Evolutionary conservation across 2,329 filamentous ascomycete species (phyloP).

Genomic region (Paramyrothecium sp.): DNA sequence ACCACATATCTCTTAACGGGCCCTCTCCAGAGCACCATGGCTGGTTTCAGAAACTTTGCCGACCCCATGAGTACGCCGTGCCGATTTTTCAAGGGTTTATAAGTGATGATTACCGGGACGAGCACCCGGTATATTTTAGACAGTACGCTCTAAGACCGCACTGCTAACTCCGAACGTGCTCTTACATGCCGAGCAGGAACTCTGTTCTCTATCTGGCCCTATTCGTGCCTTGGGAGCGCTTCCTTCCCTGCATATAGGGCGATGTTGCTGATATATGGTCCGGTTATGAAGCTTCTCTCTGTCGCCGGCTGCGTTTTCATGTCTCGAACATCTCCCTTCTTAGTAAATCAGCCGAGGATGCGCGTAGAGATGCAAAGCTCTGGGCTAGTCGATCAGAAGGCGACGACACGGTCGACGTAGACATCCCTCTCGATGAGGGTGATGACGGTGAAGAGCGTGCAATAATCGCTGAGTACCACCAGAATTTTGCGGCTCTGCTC

Average conservation of each 20-base stretch:
- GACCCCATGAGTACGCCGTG: conserved; percentile 5
- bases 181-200: conserved; percentile 4
- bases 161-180: neutral
- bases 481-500: conserved; percentile 7
- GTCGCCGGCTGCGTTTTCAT: conserved; percentile 1
- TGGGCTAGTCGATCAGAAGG: conserved; percentile 6
- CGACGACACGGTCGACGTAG: conserved; percentile 2
- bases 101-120: conserved; percentile 8
- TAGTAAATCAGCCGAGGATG: conserved; percentile 7
- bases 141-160: conserved; percentile 2
- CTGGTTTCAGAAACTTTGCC: too few relatives aligned
- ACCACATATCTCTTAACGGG: conserved; percentile 5
- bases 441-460: neutral
- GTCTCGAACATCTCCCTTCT: conserved; percentile 9
- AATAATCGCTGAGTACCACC: conserved; percentile 4
- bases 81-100: conserved; percentile 9
- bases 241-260: neutral
- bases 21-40: conserved; percentile 1
- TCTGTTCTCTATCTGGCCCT: too few relatives aligned
- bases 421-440: conserved; percentile 5
- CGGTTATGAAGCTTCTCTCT: conserved; percentile 1
- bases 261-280: conserved; percentile 5
- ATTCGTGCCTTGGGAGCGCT: conserved; percentile 7
- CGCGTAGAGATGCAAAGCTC: conserved; percentile 3
- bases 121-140: conserved; percentile 11